Evolutionary conservation across 1,284 basidiomycete species (phyloP).

Genomic region (Trametes hirsuta): DNA sequence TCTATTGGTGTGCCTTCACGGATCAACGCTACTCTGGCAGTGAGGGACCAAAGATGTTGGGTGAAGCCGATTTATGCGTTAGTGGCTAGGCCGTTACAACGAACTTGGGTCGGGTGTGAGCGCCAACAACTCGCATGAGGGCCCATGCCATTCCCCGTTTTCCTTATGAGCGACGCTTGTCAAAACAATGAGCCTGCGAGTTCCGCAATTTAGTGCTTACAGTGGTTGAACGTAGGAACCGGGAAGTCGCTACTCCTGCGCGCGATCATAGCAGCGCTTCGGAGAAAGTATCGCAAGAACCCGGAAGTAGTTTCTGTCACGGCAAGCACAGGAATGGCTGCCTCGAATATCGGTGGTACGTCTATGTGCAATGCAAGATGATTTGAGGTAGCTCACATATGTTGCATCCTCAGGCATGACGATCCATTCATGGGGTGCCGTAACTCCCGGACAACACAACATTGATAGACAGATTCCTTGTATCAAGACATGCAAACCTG

Average conservation of each 20-base stretch:
- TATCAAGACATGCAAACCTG: constrained; percentile 42
- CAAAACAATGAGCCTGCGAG: not conserved
- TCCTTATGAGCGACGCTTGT: too few species aligned
- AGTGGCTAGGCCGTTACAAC: too few species aligned
- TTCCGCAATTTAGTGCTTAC: not conserved
- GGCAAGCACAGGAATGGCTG: constrained; percentile 64
- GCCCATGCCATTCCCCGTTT: too few species aligned
- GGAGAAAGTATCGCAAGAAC: constrained; percentile 49
- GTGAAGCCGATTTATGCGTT: too few species aligned
- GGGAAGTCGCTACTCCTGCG: constrained; percentile 61
- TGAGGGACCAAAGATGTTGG: too few species aligned
- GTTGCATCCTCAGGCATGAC: constrained; percentile 37
- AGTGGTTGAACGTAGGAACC: constrained; percentile 42
- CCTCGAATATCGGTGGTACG: constrained; percentile 65
- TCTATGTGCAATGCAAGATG: not conserved
- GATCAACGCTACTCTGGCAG: too few species aligned
- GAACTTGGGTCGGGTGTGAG: too few species aligned
- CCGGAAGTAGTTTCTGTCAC: constrained; percentile 55
- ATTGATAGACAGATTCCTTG: constrained; percentile 41
- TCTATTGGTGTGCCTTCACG: too few species aligned
- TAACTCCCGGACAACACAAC: constrained; percentile 40
- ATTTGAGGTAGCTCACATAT: not conserved
- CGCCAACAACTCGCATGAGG: too few species aligned
- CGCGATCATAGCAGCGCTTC: constrained; percentile 56
- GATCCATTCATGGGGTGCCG: constrained; percentile 44